These are phyloP conservation scores for Botryosphaeria dothidea DNA, from an alignment of 2,329 filamentous ascomycete genomes.

Conservation along the genomic window DNA sequence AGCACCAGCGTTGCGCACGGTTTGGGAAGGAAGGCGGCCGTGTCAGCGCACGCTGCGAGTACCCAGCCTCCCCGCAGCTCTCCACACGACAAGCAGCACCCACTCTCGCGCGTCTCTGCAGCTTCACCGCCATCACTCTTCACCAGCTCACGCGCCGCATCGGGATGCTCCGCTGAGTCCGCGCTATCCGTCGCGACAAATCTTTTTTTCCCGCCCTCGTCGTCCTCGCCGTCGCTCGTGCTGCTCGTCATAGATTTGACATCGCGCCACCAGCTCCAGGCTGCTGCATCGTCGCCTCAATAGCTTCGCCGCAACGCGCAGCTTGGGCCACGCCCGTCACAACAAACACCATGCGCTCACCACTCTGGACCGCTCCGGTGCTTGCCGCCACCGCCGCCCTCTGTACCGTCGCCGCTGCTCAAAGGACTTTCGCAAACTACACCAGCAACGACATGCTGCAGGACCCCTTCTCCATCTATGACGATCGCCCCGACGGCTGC, in stretches of 20 bases:
- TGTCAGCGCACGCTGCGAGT: background rate
- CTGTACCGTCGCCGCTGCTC: constrained; percentile 26
- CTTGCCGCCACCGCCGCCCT: constrained; percentile 30
- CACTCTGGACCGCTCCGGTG: constrained; percentile 33
- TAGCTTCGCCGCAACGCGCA: constrained; percentile 4
- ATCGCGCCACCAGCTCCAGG: constrained; percentile 9
- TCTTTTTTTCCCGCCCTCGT: background rate
- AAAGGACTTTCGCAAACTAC: constrained; percentile 44
- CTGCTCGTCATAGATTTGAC: background rate
- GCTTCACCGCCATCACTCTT: constrained; percentile 13
- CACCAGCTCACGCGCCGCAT: background rate
- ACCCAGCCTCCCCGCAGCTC: constrained; percentile 11
- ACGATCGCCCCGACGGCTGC: constrained; percentile 73
- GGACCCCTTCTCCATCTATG: constrained; percentile 67
- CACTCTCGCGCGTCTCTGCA: background rate
- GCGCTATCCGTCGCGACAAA: background rate
- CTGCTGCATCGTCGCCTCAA: constrained; percentile 6
- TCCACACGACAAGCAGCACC: constrained; percentile 5
- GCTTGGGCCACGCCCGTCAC: background rate
- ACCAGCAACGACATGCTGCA: constrained; percentile 46
- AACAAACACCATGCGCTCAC: constrained; percentile 33
- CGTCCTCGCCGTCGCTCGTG: background rate
- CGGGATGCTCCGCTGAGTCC: constrained; percentile 16
- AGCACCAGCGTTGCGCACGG: background rate
- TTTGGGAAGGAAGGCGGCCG: background rate